Evolutionary conservation across 257 asterid species (phyloP), one percentile per base, ranked within the genome.

Genomic region (Prunella vulgaris): DNA sequence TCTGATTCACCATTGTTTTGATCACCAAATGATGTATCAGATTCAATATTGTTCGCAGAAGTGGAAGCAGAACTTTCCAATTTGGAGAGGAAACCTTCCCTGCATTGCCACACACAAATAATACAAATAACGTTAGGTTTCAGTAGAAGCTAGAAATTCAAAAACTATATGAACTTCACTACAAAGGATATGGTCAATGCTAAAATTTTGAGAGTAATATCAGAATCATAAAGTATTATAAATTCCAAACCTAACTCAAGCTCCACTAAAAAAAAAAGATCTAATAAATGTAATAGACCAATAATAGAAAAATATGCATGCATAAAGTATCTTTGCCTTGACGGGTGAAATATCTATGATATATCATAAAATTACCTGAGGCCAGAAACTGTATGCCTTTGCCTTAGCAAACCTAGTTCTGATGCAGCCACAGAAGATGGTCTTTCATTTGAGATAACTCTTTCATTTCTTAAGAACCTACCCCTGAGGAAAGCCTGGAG

Each of bases 31-130:
- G 76, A 75, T 60, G 83, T 72, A 63, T 80, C 89, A 21, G 70
- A 69, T 71, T 73, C 85, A 20, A 74, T 68, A 74, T 44, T 74
- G 70, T 79, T 68, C 28, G 62, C 69, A 27, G 85, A 83, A 66
- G 81, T 65, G 33, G 79, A 72, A 56, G 80, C 76, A 66, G 81
- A 78, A 66, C 59, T 76, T 54, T 77, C 93, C 81, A 85, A 64
- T 81, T 86, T 88, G 73, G 95, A 93, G 68, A 88, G 80, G 68
- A 90, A 88, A 25, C 87, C 98, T 78, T 93, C 98, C 85, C 98
- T 93, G 86, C 52, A 70, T 70, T 64, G 66, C 21, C 64, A 71
- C 40, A 63, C 40, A n/a, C 25, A 21, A 21, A 21, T 58, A 24
- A 53, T 20, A 28, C 21, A 25, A 3, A 37, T 24, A 28, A 30